Conservation (phyloP, 1,284 basidiomycete genomes). For the Athelia sp. region DNA sequence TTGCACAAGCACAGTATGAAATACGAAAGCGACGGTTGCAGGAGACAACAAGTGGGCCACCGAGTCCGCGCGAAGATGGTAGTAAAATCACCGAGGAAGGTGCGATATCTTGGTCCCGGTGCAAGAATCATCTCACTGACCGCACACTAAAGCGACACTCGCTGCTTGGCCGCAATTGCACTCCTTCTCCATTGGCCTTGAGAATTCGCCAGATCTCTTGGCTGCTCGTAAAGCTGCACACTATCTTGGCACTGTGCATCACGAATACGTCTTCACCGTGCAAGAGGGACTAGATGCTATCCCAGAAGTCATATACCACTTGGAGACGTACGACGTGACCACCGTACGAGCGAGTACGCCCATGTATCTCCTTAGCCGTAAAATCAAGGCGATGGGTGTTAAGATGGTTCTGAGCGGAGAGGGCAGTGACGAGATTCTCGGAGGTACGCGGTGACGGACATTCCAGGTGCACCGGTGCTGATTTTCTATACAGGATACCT, state of each 20-base stretch:
- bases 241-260: conserved; percentile 93
- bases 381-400: conserved; percentile 99
- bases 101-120: conserved; percentile 21
- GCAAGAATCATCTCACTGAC: neutral
- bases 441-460: conserved; percentile 51
- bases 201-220: conserved; percentile 92
- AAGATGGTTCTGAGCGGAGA: conserved; percentile 99
- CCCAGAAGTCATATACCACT: conserved; percentile 96
- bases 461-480: neutral
- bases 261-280: conserved; percentile 98
- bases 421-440: conserved; percentile 97
- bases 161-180: conserved; percentile 96
- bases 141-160: conserved; percentile 47
- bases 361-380: conserved; percentile 95
- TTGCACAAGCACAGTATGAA: conserved; percentile 77
- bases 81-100: conserved; percentile 48
- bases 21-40: conserved; percentile 55
- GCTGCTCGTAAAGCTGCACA: conserved; percentile 94
- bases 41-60: conserved; percentile 49
- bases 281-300: conserved; percentile 98
- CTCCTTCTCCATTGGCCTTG: conserved; percentile 96
- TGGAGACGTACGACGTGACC: conserved; percentile 99
- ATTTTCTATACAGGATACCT: conserved; percentile 72
- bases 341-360: conserved; percentile 97
- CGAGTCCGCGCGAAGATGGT: conserved; percentile 43